phyloP scores from a whole-genome alignment of 2,329 filamentous ascomycete genomes.

The Pezicula rhizophila region DNA sequence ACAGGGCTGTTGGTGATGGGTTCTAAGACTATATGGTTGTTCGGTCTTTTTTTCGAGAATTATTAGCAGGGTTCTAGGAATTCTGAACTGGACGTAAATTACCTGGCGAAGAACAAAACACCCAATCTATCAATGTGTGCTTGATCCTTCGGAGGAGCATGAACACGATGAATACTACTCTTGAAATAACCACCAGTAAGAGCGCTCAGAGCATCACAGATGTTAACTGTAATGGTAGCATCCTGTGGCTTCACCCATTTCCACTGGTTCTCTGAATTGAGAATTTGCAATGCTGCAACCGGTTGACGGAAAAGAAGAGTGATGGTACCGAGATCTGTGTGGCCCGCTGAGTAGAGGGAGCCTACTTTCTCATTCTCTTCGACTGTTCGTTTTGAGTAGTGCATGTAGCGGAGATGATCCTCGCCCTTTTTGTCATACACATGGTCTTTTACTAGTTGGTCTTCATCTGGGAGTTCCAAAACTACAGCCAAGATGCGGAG shows the following conservation, averaged over 20 bases:
- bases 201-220: slow-evolving; percentile 39
- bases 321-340: slow-evolving; percentile 31
- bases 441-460: slow-evolving; percentile 47
- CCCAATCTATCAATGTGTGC: slow-evolving; percentile 34
- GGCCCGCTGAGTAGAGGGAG: slow-evolving; percentile 39
- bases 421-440: slow-evolving; percentile 48
- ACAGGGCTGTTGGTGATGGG: slow-evolving; percentile 17
- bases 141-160: slow-evolving; percentile 26
- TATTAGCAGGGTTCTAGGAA: slow-evolving; percentile 9
- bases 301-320: slow-evolving; percentile 34
- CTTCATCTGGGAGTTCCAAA: slow-evolving; percentile 48
- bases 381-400: slow-evolving; percentile 41
- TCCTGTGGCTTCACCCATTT: slow-evolving; percentile 43
- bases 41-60: no score
- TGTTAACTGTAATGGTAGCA: slow-evolving; percentile 42
- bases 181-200: slow-evolving; percentile 40
- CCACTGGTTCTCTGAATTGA: slow-evolving; percentile 38
- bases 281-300: slow-evolving; percentile 30
- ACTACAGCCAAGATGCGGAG: slow-evolving; percentile 54
- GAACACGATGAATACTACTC: slow-evolving; percentile 33
- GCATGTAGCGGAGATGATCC: slow-evolving; percentile 55
- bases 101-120: slow-evolving; percentile 35
- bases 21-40: no score
- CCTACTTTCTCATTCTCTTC: slow-evolving; percentile 40
- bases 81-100: slow-evolving; percentile 10